Evolutionary conservation across 176 grass and related monocot species (phyloP).

Genomic region (Sorghum bicolor): Sorghum_bicolor_NCBIv3 NC_012875.2:57966501-57967000

Average conservation of each 20-base stretch:
- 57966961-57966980: neutral
- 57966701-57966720: neutral
- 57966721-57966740: neutral
- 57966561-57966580: too few relatives aligned
- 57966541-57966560: neutral
- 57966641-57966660: neutral
- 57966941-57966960: neutral
- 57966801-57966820: neutral
- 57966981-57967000: neutral
- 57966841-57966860: neutral
- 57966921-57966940: neutral
- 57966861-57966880: neutral
- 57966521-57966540: neutral
- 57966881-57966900: neutral
- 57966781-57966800: neutral
- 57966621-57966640: neutral
- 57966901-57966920: neutral
- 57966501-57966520: neutral
- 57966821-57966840: neutral
- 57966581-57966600: neutral
- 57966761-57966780: neutral
- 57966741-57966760: neutral
- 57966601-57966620: neutral
- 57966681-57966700: neutral
- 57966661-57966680: constrained; percentile 9